These are phyloP conservation scores for Anthracocystis setariae DNA, from an alignment of 1,284 basidiomycete genomes.

Conservation along the genomic window DNA sequence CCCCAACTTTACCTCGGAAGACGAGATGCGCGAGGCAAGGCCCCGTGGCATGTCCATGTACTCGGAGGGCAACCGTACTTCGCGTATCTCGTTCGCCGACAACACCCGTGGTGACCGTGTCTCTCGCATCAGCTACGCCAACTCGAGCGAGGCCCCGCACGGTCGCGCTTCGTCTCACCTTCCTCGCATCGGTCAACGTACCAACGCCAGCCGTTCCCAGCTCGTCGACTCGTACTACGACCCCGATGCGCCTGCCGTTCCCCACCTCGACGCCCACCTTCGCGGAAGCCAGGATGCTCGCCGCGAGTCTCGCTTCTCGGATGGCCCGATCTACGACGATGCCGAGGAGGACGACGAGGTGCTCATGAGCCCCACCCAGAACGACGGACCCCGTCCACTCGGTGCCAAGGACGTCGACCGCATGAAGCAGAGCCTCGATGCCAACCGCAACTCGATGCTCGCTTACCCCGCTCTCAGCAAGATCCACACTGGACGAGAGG, in stretches of 20 bases:
- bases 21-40: constrained; percentile 54
- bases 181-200: constrained; percentile 41
- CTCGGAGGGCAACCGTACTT: constrained; percentile 49
- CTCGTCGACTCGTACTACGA: constrained; percentile 57
- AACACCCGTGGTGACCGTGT: constrained; percentile 57
- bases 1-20: constrained; percentile 40
- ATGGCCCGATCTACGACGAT: constrained; percentile 47
- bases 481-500: constrained; percentile 47
- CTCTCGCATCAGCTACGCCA: constrained; percentile 58
- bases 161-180: constrained; percentile 40
- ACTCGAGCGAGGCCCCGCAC: constrained; percentile 45
- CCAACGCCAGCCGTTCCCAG: constrained; percentile 36
- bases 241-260: constrained; percentile 53
- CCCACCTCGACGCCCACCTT: constrained; percentile 40
- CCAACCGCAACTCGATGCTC: constrained; percentile 58
- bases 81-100: constrained; percentile 55
- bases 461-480: constrained; percentile 56
- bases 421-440: constrained; percentile 52
- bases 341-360: constrained; percentile 51
- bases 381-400: constrained; percentile 50
- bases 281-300: constrained; percentile 39
- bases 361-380: constrained; percentile 60
- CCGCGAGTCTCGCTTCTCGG: constrained; percentile 34
- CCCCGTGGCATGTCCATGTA: constrained; percentile 52
- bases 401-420: constrained; percentile 43